Percentiles rank a stretch among this genome's conserved stretches.
Evolutionary conservation across 1,139 yeast genomes (phyloP).

Genomic region (Pneumocystis carinii): DNA sequence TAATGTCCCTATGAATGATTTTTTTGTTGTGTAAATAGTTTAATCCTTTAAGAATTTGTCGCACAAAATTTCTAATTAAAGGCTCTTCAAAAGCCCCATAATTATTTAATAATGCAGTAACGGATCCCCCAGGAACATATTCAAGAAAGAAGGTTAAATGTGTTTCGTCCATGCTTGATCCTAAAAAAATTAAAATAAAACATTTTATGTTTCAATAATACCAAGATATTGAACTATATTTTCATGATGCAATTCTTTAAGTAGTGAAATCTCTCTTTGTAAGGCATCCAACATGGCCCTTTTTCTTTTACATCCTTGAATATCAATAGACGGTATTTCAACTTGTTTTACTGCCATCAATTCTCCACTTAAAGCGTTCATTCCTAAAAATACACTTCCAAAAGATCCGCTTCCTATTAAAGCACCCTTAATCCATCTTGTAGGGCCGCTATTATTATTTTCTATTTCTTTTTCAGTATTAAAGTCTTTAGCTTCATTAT

Average conservation of each 20-base stretch:
- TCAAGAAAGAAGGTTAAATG: constrained; percentile 73
- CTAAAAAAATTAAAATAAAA: constrained; percentile 84
- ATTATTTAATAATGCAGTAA: constrained; percentile 65
- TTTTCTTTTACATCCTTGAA: constrained; percentile 28
- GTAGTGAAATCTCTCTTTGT: constrained; percentile 66
- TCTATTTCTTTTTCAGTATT: constrained; percentile 33
- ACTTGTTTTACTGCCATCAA: constrained; percentile 96
- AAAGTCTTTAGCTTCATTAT: constrained; percentile 18
- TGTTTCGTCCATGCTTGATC: constrained; percentile 54
- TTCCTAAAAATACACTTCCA: constrained; percentile 84
- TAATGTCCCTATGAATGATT: constrained; percentile 80
- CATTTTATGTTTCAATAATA: constrained; percentile 54
- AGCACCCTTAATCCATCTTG: constrained; percentile 84
- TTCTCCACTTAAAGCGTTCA: constrained; percentile 86
- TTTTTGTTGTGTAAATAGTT: constrained; percentile 67
- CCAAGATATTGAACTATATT: constrained; percentile 87
- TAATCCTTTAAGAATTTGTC: constrained; percentile 72
- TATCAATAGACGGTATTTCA: constrained; percentile 36
- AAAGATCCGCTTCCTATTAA: constrained; percentile 89
- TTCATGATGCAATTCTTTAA: constrained; percentile 73
- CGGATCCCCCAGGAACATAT: constrained; percentile 95
- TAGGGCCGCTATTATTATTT: constrained; percentile 42
- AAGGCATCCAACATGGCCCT: constrained; percentile 64
- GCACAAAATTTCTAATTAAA: constrained; percentile 61
- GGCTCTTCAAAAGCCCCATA: constrained; percentile 93